phyloP scores from a whole-genome alignment of 495 filamentous ascomycete species.

The Massariosphaeria phaeospora region DNA sequence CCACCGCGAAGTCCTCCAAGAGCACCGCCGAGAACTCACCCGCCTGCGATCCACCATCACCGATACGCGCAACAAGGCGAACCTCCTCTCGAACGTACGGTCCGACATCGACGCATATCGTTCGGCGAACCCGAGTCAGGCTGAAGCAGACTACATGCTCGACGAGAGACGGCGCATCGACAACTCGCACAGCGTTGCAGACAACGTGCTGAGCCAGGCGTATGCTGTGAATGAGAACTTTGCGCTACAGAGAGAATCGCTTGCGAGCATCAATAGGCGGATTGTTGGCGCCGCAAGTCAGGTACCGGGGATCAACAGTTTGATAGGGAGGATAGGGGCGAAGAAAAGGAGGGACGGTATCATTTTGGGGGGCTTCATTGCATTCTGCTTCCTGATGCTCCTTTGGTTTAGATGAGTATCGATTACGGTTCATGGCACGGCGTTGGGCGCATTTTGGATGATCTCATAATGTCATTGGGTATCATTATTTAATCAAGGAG shows the following conservation, averaged over 20 bases:
- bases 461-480: constrained; percentile 7
- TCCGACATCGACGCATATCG: constrained; percentile 89
- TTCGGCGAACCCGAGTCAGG: constrained; percentile 68
- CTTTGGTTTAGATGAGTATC: constrained; percentile 64
- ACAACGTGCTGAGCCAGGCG: constrained; percentile 89
- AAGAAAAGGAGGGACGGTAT: constrained; percentile 95
- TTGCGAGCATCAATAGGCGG: constrained; percentile 79
- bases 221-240: constrained; percentile 96
- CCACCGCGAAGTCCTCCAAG: constrained; percentile 80
- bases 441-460: constrained; percentile 26
- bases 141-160: constrained; percentile 95
- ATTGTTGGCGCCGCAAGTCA: constrained; percentile 84
- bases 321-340: constrained; percentile 89
- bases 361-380: constrained; percentile 85
- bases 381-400: constrained; percentile 81
- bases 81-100: constrained; percentile 86
- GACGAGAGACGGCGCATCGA: constrained; percentile 82
- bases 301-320: constrained; percentile 85
- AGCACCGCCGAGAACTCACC: constrained; percentile 77
- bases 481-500: not conserved
- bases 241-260: constrained; percentile 73
- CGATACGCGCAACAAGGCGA: constrained; percentile 75
- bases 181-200: constrained; percentile 77
- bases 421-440: not conserved
- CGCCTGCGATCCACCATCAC: constrained; percentile 64